Conservation (phyloP, 768 basidiomycete genomes). For the Suillus spraguei region DNA sequence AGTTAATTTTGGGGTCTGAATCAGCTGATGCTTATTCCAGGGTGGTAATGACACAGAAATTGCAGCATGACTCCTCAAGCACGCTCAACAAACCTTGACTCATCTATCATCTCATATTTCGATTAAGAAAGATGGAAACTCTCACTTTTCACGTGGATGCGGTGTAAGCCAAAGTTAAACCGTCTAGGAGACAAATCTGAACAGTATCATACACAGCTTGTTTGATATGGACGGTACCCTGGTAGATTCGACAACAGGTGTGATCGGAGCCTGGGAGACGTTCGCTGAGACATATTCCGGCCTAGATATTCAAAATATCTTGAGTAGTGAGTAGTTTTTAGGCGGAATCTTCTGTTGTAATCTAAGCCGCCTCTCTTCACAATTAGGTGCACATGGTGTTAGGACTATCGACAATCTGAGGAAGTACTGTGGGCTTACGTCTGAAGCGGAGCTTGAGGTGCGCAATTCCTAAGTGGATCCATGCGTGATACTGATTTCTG, state of each 20-base stretch:
- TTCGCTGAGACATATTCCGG: conserved; percentile 71
- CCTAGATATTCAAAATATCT: conserved; percentile 60
- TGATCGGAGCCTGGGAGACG: conserved; percentile 80
- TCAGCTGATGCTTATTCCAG: background rate
- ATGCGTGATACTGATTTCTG: conserved; percentile 10
- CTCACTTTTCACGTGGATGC: conserved; percentile 41
- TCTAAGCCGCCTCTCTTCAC: conserved; percentile 1
- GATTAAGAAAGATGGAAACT: conserved; percentile 27
- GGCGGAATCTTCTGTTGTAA: conserved; percentile 1
- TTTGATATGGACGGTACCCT: conserved; percentile 88
- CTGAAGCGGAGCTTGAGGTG: conserved; percentile 73
- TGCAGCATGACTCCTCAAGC: background rate
- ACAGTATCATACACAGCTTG: conserved; percentile 43
- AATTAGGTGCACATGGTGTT: conserved; percentile 75
- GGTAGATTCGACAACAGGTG: conserved; percentile 81
- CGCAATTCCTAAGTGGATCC: conserved; percentile 9
- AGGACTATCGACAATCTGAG: conserved; percentile 82
- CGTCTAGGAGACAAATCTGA: background rate
- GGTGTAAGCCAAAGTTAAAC: conserved; percentile 32
- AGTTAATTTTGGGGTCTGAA: background rate
- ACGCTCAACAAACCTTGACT: background rate
- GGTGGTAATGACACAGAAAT: background rate
- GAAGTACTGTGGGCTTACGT: conserved; percentile 68
- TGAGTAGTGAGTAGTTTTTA: conserved; percentile 53
- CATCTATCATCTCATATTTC: conserved; percentile 10